Conservation (phyloP, 108 stramenopile species). For the Discostella pseudostelligera region DNA sequence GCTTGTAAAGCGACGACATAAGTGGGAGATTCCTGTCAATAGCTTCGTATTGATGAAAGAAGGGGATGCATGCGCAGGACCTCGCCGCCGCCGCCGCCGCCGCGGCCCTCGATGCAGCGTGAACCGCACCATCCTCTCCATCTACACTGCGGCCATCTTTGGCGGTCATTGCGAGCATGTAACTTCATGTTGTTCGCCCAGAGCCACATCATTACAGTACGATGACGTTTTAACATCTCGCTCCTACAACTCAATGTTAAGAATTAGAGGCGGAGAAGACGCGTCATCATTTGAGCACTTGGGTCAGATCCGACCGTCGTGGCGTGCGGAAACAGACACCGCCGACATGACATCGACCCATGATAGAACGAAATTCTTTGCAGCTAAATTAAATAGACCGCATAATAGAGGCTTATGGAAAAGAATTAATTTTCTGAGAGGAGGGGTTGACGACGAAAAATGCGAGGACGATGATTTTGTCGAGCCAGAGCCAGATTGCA, state of each 20-base stretch:
- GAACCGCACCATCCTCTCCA: background rate
- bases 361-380: background rate
- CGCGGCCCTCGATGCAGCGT: too few species aligned
- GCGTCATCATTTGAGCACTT: background rate
- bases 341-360: too few species aligned
- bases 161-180: background rate
- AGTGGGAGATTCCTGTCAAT: too few species aligned
- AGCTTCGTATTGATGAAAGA: background rate
- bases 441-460: background rate
- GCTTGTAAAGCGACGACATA: too few species aligned
- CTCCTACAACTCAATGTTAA: background rate
- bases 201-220: background rate
- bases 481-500: constrained; percentile 12
- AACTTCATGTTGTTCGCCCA: background rate
- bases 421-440: background rate
- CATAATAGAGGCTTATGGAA: background rate
- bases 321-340: too few species aligned
- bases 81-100: background rate
- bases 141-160: background rate
- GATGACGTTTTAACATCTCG: background rate
- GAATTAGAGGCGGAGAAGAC: background rate
- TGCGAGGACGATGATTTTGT: background rate
- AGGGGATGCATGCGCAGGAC: background rate
- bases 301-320: too few species aligned
- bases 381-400: background rate